Conservation (phyloP, 1,284 basidiomycete genomes). For the Ustilago xerochloae region DNA sequence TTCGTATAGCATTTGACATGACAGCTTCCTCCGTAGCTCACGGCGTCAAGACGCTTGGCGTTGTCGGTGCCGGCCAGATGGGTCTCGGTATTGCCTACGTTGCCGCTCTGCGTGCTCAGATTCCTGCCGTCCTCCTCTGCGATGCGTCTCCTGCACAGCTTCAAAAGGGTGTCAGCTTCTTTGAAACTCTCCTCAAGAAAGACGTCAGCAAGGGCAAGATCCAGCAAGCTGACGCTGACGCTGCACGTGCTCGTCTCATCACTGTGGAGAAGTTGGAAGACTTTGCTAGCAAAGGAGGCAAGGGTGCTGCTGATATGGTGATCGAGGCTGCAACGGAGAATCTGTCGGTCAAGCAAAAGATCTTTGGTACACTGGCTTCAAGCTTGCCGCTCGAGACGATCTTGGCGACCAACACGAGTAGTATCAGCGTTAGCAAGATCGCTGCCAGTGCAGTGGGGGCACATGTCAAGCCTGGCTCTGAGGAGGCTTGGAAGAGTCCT, state of each 20-base stretch:
- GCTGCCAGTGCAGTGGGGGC: slow-evolving; percentile 73
- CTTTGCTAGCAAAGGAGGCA: slow-evolving; percentile 38
- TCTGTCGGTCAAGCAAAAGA: slow-evolving; percentile 79
- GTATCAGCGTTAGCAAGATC: slow-evolving; percentile 93
- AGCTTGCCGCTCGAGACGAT: slow-evolving; percentile 80
- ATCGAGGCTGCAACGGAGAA: slow-evolving; percentile 94
- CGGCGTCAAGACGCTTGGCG: slow-evolving; percentile 57
- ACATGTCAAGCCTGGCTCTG: slow-evolving; percentile 47
- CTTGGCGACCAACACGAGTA: slow-evolving; percentile 91
- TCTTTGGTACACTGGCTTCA: slow-evolving; percentile 80
- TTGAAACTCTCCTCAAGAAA: slow-evolving; percentile 80
- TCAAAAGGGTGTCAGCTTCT: slow-evolving; percentile 77
- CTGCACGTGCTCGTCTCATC: slow-evolving; percentile 71
- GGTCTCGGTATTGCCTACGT: slow-evolving; percentile 82
- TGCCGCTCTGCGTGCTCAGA: slow-evolving; percentile 72
- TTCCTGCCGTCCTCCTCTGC: slow-evolving; percentile 46
- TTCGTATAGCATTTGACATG: neutral
- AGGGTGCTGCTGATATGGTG: slow-evolving; percentile 85
- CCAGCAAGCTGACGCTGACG: slow-evolving; percentile 77
- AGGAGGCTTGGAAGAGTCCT: slow-evolving; percentile 50
- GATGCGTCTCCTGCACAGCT: slow-evolving; percentile 72
- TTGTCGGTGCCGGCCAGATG: slow-evolving; percentile 65
- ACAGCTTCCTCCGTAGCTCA: slow-evolving; percentile 41
- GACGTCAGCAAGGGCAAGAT: slow-evolving; percentile 87
- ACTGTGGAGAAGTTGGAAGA: slow-evolving; percentile 44